Percentiles rank a stretch among this genome's conserved stretches.
These are phyloP conservation scores for Dryas drummondii DNA, from an alignment of 306 rosid species.

Conservation along the genomic window DNA sequence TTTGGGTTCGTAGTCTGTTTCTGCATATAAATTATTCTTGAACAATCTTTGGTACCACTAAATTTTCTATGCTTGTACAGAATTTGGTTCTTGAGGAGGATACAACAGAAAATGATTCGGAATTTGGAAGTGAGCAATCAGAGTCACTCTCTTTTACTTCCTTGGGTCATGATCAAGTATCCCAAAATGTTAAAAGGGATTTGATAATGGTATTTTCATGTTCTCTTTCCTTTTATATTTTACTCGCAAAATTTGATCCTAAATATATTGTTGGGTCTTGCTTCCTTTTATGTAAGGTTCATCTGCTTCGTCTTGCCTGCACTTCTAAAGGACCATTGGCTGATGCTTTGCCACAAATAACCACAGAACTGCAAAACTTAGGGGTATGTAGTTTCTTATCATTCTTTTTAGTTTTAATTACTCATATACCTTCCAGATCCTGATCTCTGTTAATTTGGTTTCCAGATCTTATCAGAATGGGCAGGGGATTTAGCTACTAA, in stretches of 20 bases:
- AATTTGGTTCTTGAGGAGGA: slow-evolving; percentile 36
- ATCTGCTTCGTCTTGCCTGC: slow-evolving; percentile 80
- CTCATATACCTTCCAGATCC: slow-evolving; percentile 26
- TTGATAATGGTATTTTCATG: slow-evolving; percentile 60
- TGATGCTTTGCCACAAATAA: slow-evolving; percentile 67
- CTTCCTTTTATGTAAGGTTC: slow-evolving; percentile 59
- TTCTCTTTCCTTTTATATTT: slow-evolving; percentile 14
- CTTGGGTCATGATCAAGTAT: slow-evolving; percentile 45
- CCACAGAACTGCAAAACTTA: slow-evolving; percentile 61
- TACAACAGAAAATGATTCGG: slow-evolving; percentile 45
- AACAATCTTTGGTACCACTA: slow-evolving; percentile 18
- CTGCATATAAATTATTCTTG: slow-evolving; percentile 18
- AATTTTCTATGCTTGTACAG: slow-evolving; percentile 32
- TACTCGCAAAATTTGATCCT: slow-evolving; percentile 14
- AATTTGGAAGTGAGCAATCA: slow-evolving; percentile 47
- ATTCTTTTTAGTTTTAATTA: slow-evolving; percentile 24
- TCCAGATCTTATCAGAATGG: slow-evolving; percentile 71
- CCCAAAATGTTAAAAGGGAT: slow-evolving; percentile 64
- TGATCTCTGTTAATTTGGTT: slow-evolving; percentile 38
- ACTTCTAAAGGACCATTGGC: slow-evolving; percentile 60
- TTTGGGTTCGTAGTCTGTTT: slow-evolving; percentile 16
- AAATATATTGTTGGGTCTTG: slow-evolving; percentile 7
- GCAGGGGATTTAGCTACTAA: slow-evolving; percentile 74
- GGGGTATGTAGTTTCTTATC: slow-evolving; percentile 53
- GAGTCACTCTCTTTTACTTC: slow-evolving; percentile 49